phyloP scores from a whole-genome alignment of 1,284 basidiomycete species.

The Abortiporus biennis region DNA sequence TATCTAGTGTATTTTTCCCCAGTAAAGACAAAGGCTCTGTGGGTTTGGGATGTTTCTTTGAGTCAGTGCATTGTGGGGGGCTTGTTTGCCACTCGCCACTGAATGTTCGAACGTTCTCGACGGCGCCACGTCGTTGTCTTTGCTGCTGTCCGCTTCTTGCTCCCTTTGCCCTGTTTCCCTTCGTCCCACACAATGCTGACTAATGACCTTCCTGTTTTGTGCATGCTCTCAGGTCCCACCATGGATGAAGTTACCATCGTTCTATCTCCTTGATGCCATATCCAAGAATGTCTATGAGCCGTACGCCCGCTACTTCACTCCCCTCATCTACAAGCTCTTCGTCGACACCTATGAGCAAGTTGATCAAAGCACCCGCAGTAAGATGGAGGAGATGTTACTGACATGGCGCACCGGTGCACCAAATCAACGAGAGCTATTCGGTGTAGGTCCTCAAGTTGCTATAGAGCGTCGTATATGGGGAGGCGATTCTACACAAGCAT shows the following conservation, averaged over 20 bases:
- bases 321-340: constrained; percentile 75
- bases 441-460: constrained; percentile 61
- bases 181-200: constrained; percentile 54
- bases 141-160: constrained; percentile 3
- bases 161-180: constrained; percentile 14
- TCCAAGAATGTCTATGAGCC: constrained; percentile 92
- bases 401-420: constrained; percentile 88
- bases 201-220: constrained; percentile 36
- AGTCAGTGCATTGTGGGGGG: neutral
- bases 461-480: constrained; percentile 80
- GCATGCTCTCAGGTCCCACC: constrained; percentile 67
- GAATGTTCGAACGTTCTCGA: neutral
- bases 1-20: constrained; percentile 1
- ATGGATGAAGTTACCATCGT: constrained; percentile 87
- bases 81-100: neutral
- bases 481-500: constrained; percentile 32
- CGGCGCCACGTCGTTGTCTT: constrained; percentile 1
- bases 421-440: constrained; percentile 78
- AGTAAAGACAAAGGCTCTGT: constrained; percentile 6
- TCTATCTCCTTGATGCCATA: constrained; percentile 96
- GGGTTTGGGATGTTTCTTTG: neutral
- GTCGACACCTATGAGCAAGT: constrained; percentile 81
- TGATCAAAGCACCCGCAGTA: constrained; percentile 77
- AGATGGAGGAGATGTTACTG: constrained; percentile 94
- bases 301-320: constrained; percentile 78